Conservation (phyloP, 306 rosid genomes). For the Trichosanthes cucumerina region DNA sequence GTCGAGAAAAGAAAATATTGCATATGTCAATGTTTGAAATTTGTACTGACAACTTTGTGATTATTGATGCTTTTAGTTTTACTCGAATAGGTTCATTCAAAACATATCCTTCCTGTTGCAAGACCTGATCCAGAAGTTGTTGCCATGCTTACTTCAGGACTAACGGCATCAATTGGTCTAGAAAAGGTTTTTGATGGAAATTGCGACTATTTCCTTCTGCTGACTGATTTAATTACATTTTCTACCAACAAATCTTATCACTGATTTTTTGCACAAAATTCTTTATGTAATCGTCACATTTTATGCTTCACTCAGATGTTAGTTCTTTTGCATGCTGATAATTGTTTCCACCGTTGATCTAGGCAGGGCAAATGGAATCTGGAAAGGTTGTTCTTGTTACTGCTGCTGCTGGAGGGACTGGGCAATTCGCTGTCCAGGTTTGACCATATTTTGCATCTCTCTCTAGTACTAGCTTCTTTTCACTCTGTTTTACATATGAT, state of each 20-base stretch:
- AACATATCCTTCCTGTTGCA: constrained; percentile 77
- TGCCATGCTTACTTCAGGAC: constrained; percentile 96
- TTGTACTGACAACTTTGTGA: not conserved
- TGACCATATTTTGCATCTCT: not conserved
- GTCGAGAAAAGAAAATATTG: not conserved
- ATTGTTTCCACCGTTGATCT: constrained; percentile 13
- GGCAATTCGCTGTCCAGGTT: constrained; percentile 99
- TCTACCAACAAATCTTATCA: not conserved
- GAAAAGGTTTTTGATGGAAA: constrained; percentile 50
- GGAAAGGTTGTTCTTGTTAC: constrained; percentile 85
- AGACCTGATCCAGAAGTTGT: constrained; percentile 98
- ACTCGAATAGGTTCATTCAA: constrained; percentile 51
- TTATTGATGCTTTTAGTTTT: constrained; percentile 15
- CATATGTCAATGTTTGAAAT: not conserved
- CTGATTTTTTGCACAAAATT: not conserved
- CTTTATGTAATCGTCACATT: not conserved
- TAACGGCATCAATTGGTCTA: constrained; percentile 88
- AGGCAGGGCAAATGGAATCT: constrained; percentile 89
- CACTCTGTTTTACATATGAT: not conserved
- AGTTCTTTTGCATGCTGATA: constrained; percentile 14
- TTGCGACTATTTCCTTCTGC: not conserved
- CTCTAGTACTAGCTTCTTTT: not conserved
- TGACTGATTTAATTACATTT: not conserved
- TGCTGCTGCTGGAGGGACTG: constrained; percentile 99
- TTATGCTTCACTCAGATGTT: constrained; percentile 2